Evolutionary conservation across 2,329 filamentous ascomycete genomes (phyloP).

Genomic region (Ceratocystis lukuohia): DNA sequence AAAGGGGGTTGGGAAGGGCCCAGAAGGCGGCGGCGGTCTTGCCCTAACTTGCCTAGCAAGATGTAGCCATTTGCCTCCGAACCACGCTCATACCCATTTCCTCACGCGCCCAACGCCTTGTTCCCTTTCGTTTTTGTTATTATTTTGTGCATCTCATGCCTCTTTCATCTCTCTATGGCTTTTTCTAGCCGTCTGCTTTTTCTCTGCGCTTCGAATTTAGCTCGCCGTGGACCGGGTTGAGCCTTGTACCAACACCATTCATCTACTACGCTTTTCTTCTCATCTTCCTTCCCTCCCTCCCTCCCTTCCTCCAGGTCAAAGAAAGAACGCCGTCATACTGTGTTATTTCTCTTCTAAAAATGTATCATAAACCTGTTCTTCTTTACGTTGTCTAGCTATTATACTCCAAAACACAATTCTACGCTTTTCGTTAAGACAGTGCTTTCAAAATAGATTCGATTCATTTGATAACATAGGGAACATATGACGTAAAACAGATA

Average conservation of each 20-base stretch:
- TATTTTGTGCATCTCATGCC: not conserved
- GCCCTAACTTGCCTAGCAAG: not conserved
- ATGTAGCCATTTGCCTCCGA: not conserved
- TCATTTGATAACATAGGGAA: not conserved
- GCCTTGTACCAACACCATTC: not conserved
- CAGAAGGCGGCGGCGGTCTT: not conserved
- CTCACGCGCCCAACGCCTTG: not conserved
- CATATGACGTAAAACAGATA: not conserved
- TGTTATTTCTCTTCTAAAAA: not conserved
- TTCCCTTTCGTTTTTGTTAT: not conserved
- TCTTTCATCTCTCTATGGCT: not conserved
- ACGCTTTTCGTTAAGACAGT: not conserved
- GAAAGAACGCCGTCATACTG: not conserved
- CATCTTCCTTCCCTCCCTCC: not conserved
- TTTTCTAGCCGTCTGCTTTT: not conserved
- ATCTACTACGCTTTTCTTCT: not conserved
- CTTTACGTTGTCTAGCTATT: not conserved
- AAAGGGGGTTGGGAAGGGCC: not conserved
- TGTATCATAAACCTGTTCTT: not conserved
- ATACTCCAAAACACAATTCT: not conserved
- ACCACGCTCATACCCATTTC: not conserved
- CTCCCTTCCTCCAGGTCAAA: not conserved
- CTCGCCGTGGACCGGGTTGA: not conserved
- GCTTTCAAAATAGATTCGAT: slow-evolving; percentile 3
- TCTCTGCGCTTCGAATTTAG: not conserved